Percentiles rank a stretch among this genome's conserved stretches.
phyloP scores from a whole-genome alignment of 495 filamentous ascomycete genomes.

The Hyaloscypha bicolor region DNA sequence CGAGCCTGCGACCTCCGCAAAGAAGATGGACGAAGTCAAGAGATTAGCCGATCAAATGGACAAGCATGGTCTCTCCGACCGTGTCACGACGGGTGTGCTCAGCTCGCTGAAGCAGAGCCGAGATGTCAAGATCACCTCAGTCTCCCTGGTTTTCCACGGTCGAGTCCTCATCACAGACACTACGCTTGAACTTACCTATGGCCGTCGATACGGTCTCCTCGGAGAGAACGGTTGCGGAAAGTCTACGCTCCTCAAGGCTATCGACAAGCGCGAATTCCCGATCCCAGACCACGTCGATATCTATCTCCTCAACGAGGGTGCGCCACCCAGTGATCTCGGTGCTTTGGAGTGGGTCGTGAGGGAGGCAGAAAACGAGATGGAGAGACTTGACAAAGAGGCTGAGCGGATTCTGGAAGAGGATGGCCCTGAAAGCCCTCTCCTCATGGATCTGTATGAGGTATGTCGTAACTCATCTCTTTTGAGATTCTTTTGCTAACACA shows the following conservation, averaged over 20 bases:
- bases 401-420: slow-evolving; percentile 90
- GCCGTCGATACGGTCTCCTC: slow-evolving; percentile 89
- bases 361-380: slow-evolving; percentile 94
- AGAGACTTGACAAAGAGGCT: slow-evolving; percentile 80
- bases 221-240: slow-evolving; percentile 99
- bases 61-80: slow-evolving; percentile 92
- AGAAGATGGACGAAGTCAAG: slow-evolving; percentile 79
- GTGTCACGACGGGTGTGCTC: slow-evolving; percentile 97
- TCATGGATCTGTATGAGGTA: slow-evolving; percentile 97
- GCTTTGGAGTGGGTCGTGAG: slow-evolving; percentile 96
- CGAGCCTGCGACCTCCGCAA: slow-evolving; percentile 67
- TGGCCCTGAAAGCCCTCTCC: slow-evolving; percentile 85
- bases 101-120: slow-evolving; percentile 79
- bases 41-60: slow-evolving; percentile 80
- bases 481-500: slow-evolving; percentile 36
- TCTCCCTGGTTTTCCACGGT: slow-evolving; percentile 94
- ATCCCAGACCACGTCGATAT: slow-evolving; percentile 98
- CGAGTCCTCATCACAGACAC: slow-evolving; percentile 93
- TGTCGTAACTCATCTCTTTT: slow-evolving; percentile 30
- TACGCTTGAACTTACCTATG: slow-evolving; percentile 89
- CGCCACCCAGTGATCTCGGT: slow-evolving; percentile 84
- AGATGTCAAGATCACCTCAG: slow-evolving; percentile 95
- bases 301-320: slow-evolving; percentile 97
- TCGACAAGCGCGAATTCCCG: slow-evolving; percentile 90
- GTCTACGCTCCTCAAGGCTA: slow-evolving; percentile 93